Evolutionary conservation across 352 stramenopile genomes (phyloP).

Genomic region (Pseudoperonospora humuli): DNA sequence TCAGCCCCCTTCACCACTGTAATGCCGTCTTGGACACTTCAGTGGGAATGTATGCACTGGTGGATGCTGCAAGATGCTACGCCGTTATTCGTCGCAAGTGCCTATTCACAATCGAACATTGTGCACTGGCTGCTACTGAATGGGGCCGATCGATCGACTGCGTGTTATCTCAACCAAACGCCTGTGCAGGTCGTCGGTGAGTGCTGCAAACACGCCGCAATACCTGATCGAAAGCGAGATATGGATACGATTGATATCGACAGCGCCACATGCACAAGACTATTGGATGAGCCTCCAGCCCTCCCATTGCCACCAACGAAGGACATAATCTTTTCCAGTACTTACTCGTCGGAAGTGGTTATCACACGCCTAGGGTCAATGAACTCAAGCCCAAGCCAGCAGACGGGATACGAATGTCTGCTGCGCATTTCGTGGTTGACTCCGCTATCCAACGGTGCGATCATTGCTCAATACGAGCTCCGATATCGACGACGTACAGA

Average conservation of each 20-base stretch:
- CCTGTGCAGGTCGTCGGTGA: constrained; percentile 47
- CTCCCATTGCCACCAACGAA: constrained; percentile 2
- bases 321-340: constrained; percentile 36
- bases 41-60: too few species aligned
- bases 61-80: constrained; percentile 64
- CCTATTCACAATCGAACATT: too few species aligned
- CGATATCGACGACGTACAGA: constrained; percentile 36
- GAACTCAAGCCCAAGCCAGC: too few species aligned
- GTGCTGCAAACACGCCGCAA: constrained; percentile 31
- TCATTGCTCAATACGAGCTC: constrained; percentile 68
- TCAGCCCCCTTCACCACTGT: constrained; percentile 43
- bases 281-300: constrained; percentile 30
- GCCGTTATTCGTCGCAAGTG: constrained; percentile 53
- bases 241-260: too few species aligned
- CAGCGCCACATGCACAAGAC: constrained; percentile 22
- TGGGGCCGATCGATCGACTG: too few species aligned
- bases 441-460: constrained; percentile 52
- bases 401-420: too few species aligned
- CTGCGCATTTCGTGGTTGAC: constrained; percentile 43
- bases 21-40: constrained; percentile 49
- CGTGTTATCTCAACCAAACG: too few species aligned
- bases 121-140: too few species aligned
- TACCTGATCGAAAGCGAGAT: constrained; percentile 7
- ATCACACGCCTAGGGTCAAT: too few species aligned
- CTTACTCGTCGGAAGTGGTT: constrained; percentile 29